A percentile compares a stretch with the other conserved stretches of the same genome.
phyloP scores from a whole-genome alignment of 2,329 filamentous ascomycete genomes.

The Aspergillus viridinutans region DNA sequence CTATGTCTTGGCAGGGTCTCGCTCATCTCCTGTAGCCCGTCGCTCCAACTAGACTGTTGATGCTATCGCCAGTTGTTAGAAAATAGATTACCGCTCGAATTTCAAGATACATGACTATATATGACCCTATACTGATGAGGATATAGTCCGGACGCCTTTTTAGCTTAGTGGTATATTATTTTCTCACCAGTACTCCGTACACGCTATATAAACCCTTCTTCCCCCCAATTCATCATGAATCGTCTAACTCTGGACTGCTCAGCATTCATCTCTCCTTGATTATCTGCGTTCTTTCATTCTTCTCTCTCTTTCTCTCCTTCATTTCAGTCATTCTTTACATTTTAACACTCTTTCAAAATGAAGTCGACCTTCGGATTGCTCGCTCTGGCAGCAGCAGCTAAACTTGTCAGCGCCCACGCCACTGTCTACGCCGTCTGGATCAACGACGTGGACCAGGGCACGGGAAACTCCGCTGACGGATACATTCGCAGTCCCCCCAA shows the following conservation, averaged over 20 bases:
- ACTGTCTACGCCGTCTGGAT: constrained; percentile 21
- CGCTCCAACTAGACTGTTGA: background rate
- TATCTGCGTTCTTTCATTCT: constrained; percentile 2
- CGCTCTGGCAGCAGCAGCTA: constrained; percentile 22
- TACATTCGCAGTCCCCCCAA: constrained; percentile 19
- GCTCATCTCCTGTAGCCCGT: background rate
- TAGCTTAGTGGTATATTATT: too few relatives aligned
- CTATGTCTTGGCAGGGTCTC: background rate
- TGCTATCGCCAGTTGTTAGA: too few relatives aligned
- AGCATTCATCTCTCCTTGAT: constrained; percentile 2
- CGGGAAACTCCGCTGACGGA: constrained; percentile 14
- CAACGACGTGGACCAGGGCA: constrained; percentile 19
- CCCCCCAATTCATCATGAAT: background rate
- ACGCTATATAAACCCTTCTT: background rate
- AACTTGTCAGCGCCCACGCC: constrained; percentile 16
- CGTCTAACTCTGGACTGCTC: background rate
- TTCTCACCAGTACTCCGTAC: background rate
- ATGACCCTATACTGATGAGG: too few relatives aligned
- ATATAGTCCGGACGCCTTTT: too few relatives aligned
- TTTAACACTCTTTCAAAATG: constrained; percentile 8
- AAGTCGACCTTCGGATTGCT: constrained; percentile 18
- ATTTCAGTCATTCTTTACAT: background rate
- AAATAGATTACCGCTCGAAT: too few relatives aligned
- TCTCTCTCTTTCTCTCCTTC: background rate
- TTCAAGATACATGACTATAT: too few relatives aligned